phyloP scores from a whole-genome alignment of 2,329 filamentous ascomycete species.

The Podosphaera xanthii region DNA sequence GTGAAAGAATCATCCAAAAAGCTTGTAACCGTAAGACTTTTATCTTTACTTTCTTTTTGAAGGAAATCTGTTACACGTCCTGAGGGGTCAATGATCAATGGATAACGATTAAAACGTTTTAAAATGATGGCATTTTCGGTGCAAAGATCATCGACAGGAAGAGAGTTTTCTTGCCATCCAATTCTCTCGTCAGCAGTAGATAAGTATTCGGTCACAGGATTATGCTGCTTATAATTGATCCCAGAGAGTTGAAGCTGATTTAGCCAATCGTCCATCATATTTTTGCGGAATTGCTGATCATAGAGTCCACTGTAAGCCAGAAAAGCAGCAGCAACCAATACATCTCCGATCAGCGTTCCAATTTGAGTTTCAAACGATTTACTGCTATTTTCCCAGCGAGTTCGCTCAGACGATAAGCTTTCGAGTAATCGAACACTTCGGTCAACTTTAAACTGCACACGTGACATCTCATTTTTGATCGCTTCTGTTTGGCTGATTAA shows the following conservation, averaged over 20 bases:
- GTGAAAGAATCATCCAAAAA: conserved; percentile 96
- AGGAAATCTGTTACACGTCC: conserved; percentile 87
- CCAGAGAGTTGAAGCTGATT: conserved; percentile 85
- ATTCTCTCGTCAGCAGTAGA: conserved; percentile 91
- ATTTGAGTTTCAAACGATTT: conserved; percentile 97
- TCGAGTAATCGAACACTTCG: conserved; percentile 84
- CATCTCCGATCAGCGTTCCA: conserved; percentile 84
- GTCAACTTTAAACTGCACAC: conserved; percentile 94
- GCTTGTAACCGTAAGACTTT: conserved; percentile 85
- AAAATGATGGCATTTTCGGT: conserved; percentile 96
- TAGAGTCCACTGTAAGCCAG: conserved; percentile 91
- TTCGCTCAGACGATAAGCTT: conserved; percentile 80
- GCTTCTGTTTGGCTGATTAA: conserved; percentile 93
- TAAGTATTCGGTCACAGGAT: conserved; percentile 86
- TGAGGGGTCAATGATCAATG: conserved; percentile 93
- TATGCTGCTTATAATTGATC: conserved; percentile 77
- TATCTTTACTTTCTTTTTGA: conserved; percentile 81
- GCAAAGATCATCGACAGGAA: conserved; percentile 92
- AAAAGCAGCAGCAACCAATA: conserved; percentile 89
- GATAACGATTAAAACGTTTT: conserved; percentile 94
- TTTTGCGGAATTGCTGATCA: conserved; percentile 92
- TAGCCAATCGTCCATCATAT: conserved; percentile 94
- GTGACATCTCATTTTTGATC: conserved; percentile 91
- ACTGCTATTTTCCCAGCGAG: conserved; percentile 89
- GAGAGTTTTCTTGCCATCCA: conserved; percentile 78